These are phyloP conservation scores for Cladosporium sp. DNA, from an alignment of 2,329 filamentous ascomycete genomes.

Conservation along the genomic window DNA sequence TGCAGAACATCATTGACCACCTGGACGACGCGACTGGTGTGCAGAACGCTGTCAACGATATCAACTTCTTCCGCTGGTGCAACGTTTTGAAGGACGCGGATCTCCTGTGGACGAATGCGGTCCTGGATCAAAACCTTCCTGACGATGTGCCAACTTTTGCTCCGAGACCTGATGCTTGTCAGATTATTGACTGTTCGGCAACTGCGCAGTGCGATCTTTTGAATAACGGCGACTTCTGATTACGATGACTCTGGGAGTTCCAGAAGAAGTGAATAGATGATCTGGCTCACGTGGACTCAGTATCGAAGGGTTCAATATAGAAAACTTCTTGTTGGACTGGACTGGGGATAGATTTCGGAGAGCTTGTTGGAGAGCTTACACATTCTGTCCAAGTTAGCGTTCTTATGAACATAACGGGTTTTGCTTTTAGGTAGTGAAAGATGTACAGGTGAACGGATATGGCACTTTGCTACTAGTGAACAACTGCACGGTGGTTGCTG, in stretches of 20 bases:
- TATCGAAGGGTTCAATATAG: too few relatives aligned
- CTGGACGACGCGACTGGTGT: not conserved
- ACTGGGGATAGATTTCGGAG: too few relatives aligned
- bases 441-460: not conserved
- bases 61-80: conserved; percentile 8
- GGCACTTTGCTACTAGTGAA: conserved; percentile 26
- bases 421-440: too few relatives aligned
- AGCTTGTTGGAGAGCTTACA: too few relatives aligned
- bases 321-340: too few relatives aligned
- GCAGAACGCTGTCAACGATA: not conserved
- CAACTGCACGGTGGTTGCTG: conserved; percentile 22
- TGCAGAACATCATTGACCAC: not conserved
- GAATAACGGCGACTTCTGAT: conserved; percentile 1
- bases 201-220: not conserved
- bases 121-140: not conserved
- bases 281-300: too few relatives aligned
- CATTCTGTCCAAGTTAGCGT: too few relatives aligned
- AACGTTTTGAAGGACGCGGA: not conserved
- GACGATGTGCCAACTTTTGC: not conserved
- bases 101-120: not conserved
- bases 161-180: not conserved
- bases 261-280: not conserved
- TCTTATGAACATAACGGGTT: too few relatives aligned
- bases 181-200: not conserved
- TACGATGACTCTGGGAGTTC: not conserved